phyloP scores from a whole-genome alignment of 2,329 filamentous ascomycete species.

The Penicillium sp. region DNA sequence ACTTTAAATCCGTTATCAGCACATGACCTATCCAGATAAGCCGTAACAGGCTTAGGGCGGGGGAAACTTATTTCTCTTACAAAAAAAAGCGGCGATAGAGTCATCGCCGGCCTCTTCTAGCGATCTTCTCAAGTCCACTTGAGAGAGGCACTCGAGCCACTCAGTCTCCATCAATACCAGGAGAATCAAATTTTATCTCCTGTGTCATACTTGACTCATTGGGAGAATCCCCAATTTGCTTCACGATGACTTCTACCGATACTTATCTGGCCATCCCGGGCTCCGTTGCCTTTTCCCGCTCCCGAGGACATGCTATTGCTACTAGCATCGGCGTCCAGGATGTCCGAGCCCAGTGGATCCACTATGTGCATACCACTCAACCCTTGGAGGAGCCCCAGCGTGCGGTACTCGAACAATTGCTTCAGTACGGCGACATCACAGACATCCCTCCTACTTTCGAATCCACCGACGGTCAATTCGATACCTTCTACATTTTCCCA shows the following conservation, averaged over 20 bases:
- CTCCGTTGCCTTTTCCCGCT: constrained; percentile 47
- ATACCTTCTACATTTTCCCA: constrained; percentile 71
- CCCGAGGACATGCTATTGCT: constrained; percentile 45
- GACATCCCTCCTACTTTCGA: constrained; percentile 44
- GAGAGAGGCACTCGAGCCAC: constrained; percentile 25
- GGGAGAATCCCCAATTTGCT: constrained; percentile 11
- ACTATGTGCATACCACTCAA: constrained; percentile 63
- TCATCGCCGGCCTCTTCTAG: constrained; percentile 24
- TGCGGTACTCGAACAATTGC: constrained; percentile 56
- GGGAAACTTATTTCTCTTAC: constrained; percentile 21
- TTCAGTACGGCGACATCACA: constrained; percentile 60
- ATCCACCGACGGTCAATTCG: constrained; percentile 50
- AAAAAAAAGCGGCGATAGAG: constrained; percentile 20
- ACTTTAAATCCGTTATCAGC: constrained; percentile 15
- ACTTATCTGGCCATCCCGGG: constrained; percentile 40
- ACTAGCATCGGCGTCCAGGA: constrained; percentile 43
- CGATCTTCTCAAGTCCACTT: constrained; percentile 24
- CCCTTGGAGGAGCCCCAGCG: constrained; percentile 49
- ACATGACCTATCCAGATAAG: constrained; percentile 23
- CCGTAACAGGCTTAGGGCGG: constrained; percentile 25
- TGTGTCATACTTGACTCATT: constrained; percentile 8
- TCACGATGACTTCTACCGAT: constrained; percentile 36
- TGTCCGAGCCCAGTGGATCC: constrained; percentile 51
- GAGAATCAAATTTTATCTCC: constrained; percentile 14
- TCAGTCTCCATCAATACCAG: constrained; percentile 20